These are phyloP conservation scores for Piper longum DNA, from an alignment of 164 flowering plant species.

Conservation along the genomic window DNA sequence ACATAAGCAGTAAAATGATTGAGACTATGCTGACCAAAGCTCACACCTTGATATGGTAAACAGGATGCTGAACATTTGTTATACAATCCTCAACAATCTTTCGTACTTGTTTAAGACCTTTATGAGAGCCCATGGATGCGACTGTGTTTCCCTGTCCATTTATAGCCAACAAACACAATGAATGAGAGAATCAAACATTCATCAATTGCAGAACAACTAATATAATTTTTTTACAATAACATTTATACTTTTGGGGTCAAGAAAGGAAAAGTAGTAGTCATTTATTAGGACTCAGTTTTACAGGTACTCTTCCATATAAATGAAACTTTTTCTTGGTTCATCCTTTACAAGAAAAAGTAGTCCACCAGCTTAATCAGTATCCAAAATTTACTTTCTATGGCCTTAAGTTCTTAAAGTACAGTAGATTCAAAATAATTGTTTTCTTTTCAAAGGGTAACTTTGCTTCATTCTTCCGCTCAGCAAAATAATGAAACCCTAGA, in stretches of 20 bases:
- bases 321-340: too few species aligned
- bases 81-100: constrained; percentile 90
- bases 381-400: too few species aligned
- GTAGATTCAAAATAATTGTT: too few species aligned
- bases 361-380: too few species aligned
- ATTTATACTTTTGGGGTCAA: background rate
- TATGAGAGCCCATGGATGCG: constrained; percentile 91
- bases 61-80: constrained; percentile 69
- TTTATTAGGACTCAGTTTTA: background rate
- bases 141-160: constrained; percentile 71
- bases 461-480: too few species aligned
- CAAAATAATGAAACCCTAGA: too few species aligned
- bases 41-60: constrained; percentile 68
- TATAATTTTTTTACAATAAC: background rate
- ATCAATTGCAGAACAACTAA: background rate
- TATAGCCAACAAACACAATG: constrained; percentile 2
- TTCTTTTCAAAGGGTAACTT: too few species aligned
- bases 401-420: too few species aligned
- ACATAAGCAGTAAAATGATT: background rate
- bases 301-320: too few species aligned
- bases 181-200: background rate
- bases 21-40: background rate
- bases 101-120: constrained; percentile 83
- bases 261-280: background rate
- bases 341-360: too few species aligned